These are phyloP conservation scores for Clathrus columnatus DNA, from an alignment of 768 basidiomycete genomes.

Conservation along the genomic window DNA sequence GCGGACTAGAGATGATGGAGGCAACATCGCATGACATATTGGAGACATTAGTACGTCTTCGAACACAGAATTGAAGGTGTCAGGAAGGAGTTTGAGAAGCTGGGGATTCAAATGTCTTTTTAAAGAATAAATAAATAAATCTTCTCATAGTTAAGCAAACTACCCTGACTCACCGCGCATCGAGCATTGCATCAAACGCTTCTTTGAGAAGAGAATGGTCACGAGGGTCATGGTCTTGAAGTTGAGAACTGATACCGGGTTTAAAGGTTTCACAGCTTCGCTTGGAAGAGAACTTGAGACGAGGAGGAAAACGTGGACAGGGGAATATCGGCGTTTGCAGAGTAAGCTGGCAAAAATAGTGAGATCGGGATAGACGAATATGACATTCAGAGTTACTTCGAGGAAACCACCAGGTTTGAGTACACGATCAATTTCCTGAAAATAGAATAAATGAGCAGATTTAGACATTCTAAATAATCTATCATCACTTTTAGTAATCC, in stretches of 20 bases:
- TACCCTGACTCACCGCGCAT: constrained; percentile 4
- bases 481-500: constrained; percentile 47
- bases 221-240: constrained; percentile 20
- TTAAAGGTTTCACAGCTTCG: background rate
- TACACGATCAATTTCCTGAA: constrained; percentile 59
- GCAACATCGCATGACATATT: constrained; percentile 44
- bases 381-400: no score
- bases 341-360: background rate
- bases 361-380: no score
- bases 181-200: constrained; percentile 63
- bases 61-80: constrained; percentile 56
- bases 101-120: constrained; percentile 47
- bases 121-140: no score
- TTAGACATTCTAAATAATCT: background rate
- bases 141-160: background rate
- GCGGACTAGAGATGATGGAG: constrained; percentile 34
- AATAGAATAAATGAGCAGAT: background rate
- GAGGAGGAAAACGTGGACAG: constrained; percentile 7
- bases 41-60: constrained; percentile 41
- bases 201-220: constrained; percentile 54
- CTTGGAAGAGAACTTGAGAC: background rate
- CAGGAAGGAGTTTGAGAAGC: constrained; percentile 51
- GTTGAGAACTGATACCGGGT: background rate
- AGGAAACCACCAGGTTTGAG: constrained; percentile 45
- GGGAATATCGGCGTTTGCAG: background rate